Evolutionary conservation across 805 yeast species (phyloP), one percentile per base, ranked within the genome.

Genomic region (Ogataea paraovalis): DNA sequence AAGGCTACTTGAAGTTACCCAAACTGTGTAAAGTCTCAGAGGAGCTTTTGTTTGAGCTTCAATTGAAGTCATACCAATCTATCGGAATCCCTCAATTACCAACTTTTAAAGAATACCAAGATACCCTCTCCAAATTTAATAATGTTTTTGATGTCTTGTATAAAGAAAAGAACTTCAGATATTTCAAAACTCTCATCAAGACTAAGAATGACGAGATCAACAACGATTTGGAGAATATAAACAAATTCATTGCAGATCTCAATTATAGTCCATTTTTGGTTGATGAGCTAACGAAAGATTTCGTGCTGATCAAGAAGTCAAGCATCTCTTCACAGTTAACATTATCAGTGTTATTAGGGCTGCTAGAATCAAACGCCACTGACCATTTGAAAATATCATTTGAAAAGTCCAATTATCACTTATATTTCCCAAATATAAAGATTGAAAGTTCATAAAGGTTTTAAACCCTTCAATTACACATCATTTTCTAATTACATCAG

Each of bases 71-170:
- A 3, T 87, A 85, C 69, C 78, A 84, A 20, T 77, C 89, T 0
- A 84, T 90, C 19, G 96, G 95, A 0, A 80, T 81, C 10, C 97
- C 97, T 1, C 75, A 73, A 25, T 57, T 79, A 38, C 90, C 92
- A 2, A 60, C 71, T 0, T 82, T 66, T 54, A 65, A 58, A 13
- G 74, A 73, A 28, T 73, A 67, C 44, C 37, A 53, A 37, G 42
- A 51, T 19, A 52, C 50, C 9, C 18, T 56, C 33, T 10, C 36
- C 6, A 55, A 56, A 21, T 55, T 55, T 21, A 44, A 47, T 9
- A 49, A 47, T 4, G 47, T 54, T 1, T 55, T 59, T 33, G 49
- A 39, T 2, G 38, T 41, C 3, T 33, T 60, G 16, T 27, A 44
- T 5, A 44, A 51, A 20, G 46, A 46, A 4, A 46, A 46, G 10